Percentiles rank a stretch among this genome's conserved stretches.
These are phyloP conservation scores for Penicillium sp. DNA, from an alignment of 2,329 filamentous ascomycete genomes.

Conservation along the genomic window DNA sequence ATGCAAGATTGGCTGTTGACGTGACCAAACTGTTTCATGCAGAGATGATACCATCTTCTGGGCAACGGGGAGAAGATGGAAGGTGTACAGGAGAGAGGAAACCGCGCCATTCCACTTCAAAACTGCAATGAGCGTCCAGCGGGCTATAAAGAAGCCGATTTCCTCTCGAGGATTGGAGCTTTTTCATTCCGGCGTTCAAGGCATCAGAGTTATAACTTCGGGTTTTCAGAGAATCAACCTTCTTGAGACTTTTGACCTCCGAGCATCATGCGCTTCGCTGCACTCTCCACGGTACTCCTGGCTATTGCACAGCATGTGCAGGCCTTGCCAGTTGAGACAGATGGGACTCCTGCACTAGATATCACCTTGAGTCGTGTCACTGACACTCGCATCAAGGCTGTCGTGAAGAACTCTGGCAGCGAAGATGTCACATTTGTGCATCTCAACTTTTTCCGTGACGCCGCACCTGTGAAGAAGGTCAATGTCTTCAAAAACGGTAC, in stretches of 20 bases:
- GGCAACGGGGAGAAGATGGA: not conserved
- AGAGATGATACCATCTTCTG: slow-evolving; percentile 11
- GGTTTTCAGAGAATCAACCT: not conserved
- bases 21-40: not conserved
- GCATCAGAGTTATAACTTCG: not conserved
- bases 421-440: slow-evolving; percentile 36
- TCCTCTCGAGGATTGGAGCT: not conserved
- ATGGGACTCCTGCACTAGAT: slow-evolving; percentile 23
- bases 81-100: not conserved
- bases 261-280: slow-evolving; percentile 21
- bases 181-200: not conserved
- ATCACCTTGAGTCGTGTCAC: slow-evolving; percentile 31
- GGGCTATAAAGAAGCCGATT: not conserved
- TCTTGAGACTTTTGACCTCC: not conserved
- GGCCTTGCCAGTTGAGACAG: slow-evolving; percentile 20
- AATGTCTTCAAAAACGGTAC: slow-evolving; percentile 33
- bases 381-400: slow-evolving; percentile 36
- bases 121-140: not conserved
- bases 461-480: slow-evolving; percentile 37
- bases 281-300: slow-evolving; percentile 21
- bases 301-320: slow-evolving; percentile 18
- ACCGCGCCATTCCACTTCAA: not conserved
- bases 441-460: slow-evolving; percentile 37
- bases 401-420: slow-evolving; percentile 35
- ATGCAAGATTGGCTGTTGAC: not conserved